Evolutionary conservation across 139 green algal genomes (phyloP).

Genomic region (Nannochloris sp.): DNA sequence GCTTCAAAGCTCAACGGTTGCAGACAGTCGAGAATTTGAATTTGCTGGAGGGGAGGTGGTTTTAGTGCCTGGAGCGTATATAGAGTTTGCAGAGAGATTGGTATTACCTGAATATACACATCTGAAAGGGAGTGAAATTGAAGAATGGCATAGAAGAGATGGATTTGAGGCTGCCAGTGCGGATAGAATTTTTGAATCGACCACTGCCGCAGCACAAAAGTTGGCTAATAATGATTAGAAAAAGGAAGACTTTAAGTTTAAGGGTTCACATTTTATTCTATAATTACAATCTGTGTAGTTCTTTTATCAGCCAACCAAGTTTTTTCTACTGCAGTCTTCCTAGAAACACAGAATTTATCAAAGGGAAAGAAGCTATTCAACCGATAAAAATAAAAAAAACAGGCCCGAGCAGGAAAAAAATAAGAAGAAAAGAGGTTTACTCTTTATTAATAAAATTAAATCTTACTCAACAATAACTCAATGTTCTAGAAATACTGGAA

Average conservation of each 20-base stretch:
- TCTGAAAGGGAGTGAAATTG: slow-evolving; percentile 13
- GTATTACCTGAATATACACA: slow-evolving; percentile 47
- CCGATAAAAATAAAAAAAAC: background rate
- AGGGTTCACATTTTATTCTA: background rate
- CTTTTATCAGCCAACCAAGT: no score
- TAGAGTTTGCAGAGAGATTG: slow-evolving; percentile 72
- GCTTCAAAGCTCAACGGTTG: slow-evolving; percentile 63
- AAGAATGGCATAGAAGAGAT: slow-evolving; percentile 64
- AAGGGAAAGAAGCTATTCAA: background rate
- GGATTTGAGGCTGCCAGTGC: slow-evolving; percentile 77
- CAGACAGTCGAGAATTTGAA: slow-evolving; percentile 43
- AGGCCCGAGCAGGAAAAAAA: background rate
- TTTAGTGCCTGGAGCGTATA: slow-evolving; percentile 49
- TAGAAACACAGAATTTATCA: background rate
- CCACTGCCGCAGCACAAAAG: slow-evolving; percentile 24
- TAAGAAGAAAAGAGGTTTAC: background rate
- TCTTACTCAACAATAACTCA: background rate
- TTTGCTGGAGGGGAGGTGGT: slow-evolving; percentile 41
- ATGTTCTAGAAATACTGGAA: no score
- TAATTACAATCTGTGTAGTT: background rate
- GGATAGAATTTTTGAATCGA: slow-evolving; percentile 78
- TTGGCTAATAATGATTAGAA: background rate
- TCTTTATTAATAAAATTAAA: background rate
- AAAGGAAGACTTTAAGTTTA: background rate
- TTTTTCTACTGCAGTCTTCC: background rate